Conservation (phyloP, 352 stramenopile genomes). For the Plasmopara halstedii region DNA sequence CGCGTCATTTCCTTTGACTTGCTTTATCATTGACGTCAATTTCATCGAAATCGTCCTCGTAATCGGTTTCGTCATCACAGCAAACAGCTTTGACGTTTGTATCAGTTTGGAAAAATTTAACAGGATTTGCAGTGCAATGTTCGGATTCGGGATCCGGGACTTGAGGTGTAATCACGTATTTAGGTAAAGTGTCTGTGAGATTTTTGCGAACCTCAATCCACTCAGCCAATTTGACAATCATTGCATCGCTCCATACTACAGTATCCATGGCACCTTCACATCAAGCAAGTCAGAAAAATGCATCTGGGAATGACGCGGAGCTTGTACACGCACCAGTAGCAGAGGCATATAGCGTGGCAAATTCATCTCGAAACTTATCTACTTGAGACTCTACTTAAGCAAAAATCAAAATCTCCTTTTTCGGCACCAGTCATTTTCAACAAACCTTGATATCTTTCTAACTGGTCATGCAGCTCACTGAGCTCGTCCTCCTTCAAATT, state of each 20-base stretch:
- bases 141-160: neutral
- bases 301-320: neutral
- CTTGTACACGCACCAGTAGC: constrained; percentile 21
- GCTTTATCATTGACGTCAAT: constrained; percentile 14
- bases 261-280: constrained; percentile 11
- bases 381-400: constrained; percentile 5
- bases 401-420: neutral
- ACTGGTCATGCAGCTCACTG: constrained; percentile 74
- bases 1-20: constrained; percentile 8
- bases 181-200: neutral
- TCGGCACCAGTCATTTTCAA: constrained; percentile 47
- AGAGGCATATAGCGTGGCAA: constrained; percentile 34
- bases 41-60: constrained; percentile 43
- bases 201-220: constrained; percentile 22
- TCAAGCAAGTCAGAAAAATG: constrained; percentile 2
- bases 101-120: neutral
- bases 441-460: constrained; percentile 77
- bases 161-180: neutral
- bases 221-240: constrained; percentile 21
- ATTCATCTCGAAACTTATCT: constrained; percentile 18
- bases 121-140: neutral
- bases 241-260: constrained; percentile 7
- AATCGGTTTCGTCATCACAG: constrained; percentile 21
- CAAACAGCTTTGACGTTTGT: neutral
- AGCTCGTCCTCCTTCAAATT: constrained; percentile 85